Percentiles rank a stretch among this genome's conserved stretches.
phyloP scores from a whole-genome alignment of 345 rosid species.

The Chamaenerion angustifolium region DNA sequence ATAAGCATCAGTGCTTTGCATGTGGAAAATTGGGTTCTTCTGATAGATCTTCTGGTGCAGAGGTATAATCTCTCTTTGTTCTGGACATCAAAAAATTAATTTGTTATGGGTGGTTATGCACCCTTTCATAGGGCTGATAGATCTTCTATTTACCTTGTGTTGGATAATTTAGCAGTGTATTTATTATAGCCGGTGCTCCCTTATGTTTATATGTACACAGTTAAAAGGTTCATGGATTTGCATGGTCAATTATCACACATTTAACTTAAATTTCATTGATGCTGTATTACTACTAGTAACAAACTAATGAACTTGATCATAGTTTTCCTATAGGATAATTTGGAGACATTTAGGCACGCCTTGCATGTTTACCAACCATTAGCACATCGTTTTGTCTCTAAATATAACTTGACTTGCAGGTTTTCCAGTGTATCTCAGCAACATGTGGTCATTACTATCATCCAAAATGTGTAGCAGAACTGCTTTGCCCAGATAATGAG shows the following conservation, averaged over 20 bases:
- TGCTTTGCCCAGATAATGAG: conserved; percentile 27
- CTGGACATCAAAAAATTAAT: neutral
- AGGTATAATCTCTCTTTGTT: conserved; percentile 21
- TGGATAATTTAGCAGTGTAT: neutral
- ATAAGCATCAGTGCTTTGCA: conserved; percentile 56
- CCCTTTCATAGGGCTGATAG: neutral
- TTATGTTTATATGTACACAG: neutral
- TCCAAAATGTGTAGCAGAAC: conserved; percentile 45
- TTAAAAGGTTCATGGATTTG: neutral
- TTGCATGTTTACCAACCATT: too few relatives aligned
- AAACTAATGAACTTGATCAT: too few relatives aligned
- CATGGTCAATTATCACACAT: too few relatives aligned
- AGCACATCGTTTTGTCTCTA: too few relatives aligned
- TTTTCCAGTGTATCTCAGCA: conserved; percentile 50
- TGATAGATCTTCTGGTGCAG: conserved; percentile 27
- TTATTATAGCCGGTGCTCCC: neutral
- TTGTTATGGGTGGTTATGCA: too few relatives aligned
- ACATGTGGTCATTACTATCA: conserved; percentile 70
- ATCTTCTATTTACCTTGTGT: neutral
- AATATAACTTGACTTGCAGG: conserved; percentile 17
- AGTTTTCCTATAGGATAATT: too few relatives aligned
- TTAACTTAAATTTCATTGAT: too few relatives aligned
- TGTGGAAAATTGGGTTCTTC: conserved; percentile 63
- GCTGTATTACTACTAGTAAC: too few relatives aligned
- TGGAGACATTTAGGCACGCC: too few relatives aligned